phyloP scores from a whole-genome alignment of 2,329 filamentous ascomycete species.

The Hortaea sp. region DNA sequence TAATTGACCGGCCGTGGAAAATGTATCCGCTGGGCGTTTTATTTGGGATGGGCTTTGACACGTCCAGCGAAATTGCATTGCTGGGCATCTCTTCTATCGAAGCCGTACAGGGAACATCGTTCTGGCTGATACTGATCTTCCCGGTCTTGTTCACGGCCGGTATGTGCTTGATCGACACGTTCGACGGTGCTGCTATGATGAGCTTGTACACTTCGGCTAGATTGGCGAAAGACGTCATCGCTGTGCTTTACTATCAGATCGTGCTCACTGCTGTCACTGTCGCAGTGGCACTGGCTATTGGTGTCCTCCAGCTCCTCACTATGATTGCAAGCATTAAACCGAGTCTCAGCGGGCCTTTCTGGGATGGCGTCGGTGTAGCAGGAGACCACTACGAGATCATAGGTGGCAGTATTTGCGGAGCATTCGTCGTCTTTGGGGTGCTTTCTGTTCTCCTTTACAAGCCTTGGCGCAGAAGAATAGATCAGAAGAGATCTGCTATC shows the following conservation, averaged over 20 bases:
- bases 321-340: conserved; percentile 63
- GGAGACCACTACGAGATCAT: conserved; percentile 79
- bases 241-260: conserved; percentile 87
- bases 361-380: conserved; percentile 71
- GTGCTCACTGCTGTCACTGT: conserved; percentile 78
- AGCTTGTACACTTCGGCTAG: conserved; percentile 74
- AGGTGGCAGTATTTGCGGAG: conserved; percentile 74
- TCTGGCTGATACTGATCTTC: conserved; percentile 92
- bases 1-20: conserved; percentile 74
- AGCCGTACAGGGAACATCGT: conserved; percentile 71
- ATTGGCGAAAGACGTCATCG: conserved; percentile 71
- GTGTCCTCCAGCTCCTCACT: conserved; percentile 71
- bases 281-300: conserved; percentile 74
- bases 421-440: conserved; percentile 68
- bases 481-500: conserved; percentile 15
- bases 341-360: conserved; percentile 66
- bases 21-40: conserved; percentile 87
- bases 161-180: conserved; percentile 87
- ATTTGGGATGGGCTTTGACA: conserved; percentile 87
- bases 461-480: conserved; percentile 62
- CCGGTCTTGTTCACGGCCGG: conserved; percentile 84
- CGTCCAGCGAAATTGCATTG: conserved; percentile 85
- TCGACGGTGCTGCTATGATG: conserved; percentile 92
- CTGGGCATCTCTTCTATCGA: conserved; percentile 84
- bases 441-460: conserved; percentile 66